Conservation (phyloP, 164 flowering plant species). For the Paratinospora sagittata region DNA sequence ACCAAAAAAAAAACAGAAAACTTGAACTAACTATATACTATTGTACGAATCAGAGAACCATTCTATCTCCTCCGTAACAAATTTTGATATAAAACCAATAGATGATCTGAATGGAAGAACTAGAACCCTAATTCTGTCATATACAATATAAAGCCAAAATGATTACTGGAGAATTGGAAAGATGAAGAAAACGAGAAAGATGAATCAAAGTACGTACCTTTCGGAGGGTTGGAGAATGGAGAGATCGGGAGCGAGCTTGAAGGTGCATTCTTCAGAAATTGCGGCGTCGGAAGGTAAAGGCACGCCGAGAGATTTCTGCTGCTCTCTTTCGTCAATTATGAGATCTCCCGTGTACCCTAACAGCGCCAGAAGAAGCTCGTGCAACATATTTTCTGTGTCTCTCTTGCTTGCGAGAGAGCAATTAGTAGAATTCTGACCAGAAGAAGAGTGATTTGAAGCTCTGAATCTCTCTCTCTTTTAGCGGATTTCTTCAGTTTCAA, state of each 20-base stretch:
- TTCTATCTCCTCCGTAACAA: neutral
- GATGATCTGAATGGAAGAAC: neutral
- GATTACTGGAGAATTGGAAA: neutral
- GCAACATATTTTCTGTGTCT: conserved; percentile 48
- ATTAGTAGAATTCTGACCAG: neutral
- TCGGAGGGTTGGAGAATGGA: conserved; percentile 73
- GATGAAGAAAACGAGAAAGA: neutral
- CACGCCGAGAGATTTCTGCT: conserved; percentile 36
- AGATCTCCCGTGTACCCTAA: conserved; percentile 96
- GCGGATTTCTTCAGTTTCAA: neutral
- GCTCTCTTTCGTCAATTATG: conserved; percentile 73
- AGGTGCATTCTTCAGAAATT: conserved; percentile 47
- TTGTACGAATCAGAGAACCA: neutral
- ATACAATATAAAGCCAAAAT: neutral
- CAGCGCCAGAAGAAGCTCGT: conserved; percentile 73
- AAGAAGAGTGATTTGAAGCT: neutral
- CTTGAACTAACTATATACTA: neutral
- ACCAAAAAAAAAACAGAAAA: no score
- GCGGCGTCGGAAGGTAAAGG: conserved; percentile 37
- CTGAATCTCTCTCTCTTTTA: neutral
- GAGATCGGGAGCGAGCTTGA: conserved; percentile 85
- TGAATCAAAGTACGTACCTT: conserved; percentile 27
- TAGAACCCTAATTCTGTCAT: conserved; percentile 1
- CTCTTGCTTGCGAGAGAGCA: neutral
- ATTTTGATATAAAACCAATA: neutral